Evolutionary conservation across 2,329 filamentous ascomycete genomes (phyloP), one percentile per base, ranked within the genome.

Genomic region (Hypoxylon sp.): DNA sequence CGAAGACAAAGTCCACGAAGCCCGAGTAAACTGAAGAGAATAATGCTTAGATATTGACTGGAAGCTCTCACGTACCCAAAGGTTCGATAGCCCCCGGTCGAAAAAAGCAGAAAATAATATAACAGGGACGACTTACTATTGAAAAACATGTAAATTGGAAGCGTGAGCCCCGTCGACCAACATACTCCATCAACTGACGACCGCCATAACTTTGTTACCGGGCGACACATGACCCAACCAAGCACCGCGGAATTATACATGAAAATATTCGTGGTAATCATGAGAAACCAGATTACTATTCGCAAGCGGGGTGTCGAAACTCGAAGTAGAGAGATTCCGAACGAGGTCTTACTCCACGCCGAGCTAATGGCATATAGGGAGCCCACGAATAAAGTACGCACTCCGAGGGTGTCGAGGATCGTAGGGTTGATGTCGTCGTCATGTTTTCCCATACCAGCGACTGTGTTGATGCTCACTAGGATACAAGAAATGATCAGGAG

Each of bases 261-360:
- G 24, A 63, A 44, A 8, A 63, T 46, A 24, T 63, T 63, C 60
- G 57, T 63, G 5, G 60, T 42, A 44, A 56, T 24, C 11, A 56
- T 44, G 8, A 63, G 13, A 2, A 50, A 44, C 60, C 60, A 63
- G 26, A 63, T 47, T 4, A 58, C 1, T 8, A 58, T 35, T 6
- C 53, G 35, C 8, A 58, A n/a, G 17, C 37, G 53, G 3, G 22
- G 31, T 3, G 53, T 58, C 35, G 63, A 51, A 13, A 65, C 47
- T 22, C 63, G 63, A 3, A 65, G 56, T 9, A 65, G 35, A 14
- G 63, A 51, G 26, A 65, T 53, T 0, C 44, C 63, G 19, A 65
- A 65, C 6, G 63, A 65, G 3, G 63, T 65, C 33, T 65, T 65
- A 13, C 63, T 65, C 63, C 63, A 65, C 9, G 51, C 57, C 11